phyloP scores from a whole-genome alignment of 768 basidiomycete species.

The Hericium rajendrae region DNA sequence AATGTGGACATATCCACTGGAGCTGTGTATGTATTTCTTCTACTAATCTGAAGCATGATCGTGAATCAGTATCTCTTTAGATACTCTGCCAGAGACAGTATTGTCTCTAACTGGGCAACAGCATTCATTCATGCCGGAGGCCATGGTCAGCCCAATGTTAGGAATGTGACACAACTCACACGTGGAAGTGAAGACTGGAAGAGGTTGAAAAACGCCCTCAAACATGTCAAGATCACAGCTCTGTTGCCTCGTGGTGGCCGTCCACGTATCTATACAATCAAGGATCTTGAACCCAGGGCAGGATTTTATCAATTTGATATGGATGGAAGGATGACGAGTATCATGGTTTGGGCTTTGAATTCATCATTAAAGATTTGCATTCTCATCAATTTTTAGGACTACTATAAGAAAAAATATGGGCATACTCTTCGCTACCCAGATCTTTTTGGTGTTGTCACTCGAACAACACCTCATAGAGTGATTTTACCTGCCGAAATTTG shows the following conservation, averaged over 20 bases:
- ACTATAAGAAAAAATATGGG: background rate
- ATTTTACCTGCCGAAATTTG: slow-evolving; percentile 12
- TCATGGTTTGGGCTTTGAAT: background rate
- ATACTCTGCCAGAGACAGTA: background rate
- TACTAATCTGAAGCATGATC: background rate
- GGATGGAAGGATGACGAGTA: background rate
- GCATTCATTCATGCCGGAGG: background rate
- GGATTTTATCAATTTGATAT: background rate
- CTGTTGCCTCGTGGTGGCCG: background rate
- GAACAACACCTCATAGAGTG: background rate
- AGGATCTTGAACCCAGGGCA: background rate
- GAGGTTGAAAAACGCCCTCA: background rate
- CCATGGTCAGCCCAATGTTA: background rate
- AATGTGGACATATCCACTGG: background rate
- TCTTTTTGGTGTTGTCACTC: background rate
- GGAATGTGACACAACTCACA: background rate
- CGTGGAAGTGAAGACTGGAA: background rate
- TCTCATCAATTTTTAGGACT: background rate
- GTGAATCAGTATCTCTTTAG: background rate
- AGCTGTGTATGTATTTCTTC: background rate
- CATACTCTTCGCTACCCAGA: background rate
- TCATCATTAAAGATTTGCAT: background rate
- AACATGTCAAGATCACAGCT: background rate
- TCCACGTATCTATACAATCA: background rate
- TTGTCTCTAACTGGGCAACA: background rate